A percentile compares a stretch with the other conserved stretches of the same genome.
These are phyloP conservation scores for Saccharomycopsis schoenii DNA, from an alignment of 805 yeast genomes.

Conservation along the genomic window DNA sequence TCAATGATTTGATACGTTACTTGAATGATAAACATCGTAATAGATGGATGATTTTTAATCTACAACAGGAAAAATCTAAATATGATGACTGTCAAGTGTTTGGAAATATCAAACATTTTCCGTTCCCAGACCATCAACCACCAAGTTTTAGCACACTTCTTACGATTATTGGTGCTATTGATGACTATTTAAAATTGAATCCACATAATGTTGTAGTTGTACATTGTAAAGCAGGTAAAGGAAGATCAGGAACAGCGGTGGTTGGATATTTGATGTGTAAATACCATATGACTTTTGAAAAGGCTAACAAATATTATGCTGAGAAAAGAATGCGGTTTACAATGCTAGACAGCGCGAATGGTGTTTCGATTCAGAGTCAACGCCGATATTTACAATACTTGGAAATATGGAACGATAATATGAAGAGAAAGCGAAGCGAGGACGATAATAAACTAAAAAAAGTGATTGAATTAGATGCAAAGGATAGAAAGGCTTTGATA, in stretches of 20 bases:
- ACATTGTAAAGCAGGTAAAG: constrained; percentile 90
- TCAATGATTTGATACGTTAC: constrained; percentile 40
- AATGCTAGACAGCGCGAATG: constrained; percentile 39
- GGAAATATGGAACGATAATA: constrained; percentile 20
- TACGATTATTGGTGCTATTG: constrained; percentile 35
- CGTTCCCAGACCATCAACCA: constrained; percentile 72
- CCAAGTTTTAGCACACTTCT: constrained; percentile 52
- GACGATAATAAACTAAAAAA: not conserved
- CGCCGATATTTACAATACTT: constrained; percentile 55
- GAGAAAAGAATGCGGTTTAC: constrained; percentile 40
- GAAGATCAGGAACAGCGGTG: constrained; percentile 72
- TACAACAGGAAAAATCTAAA: constrained; percentile 48
- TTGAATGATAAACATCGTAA: constrained; percentile 37
- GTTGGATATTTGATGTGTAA: constrained; percentile 60
- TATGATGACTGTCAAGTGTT: constrained; percentile 26
- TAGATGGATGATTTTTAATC: constrained; percentile 67
- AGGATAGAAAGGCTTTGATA: not conserved
- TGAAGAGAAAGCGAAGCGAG: constrained; percentile 16
- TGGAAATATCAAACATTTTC: constrained; percentile 24
- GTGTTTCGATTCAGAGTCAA: constrained; percentile 68
- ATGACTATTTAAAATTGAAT: constrained; percentile 29
- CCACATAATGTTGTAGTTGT: constrained; percentile 48
- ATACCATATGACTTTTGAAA: constrained; percentile 29
- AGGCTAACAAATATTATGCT: constrained; percentile 47
- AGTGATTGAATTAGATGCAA: not conserved